Evolutionary conservation across 352 stramenopile genomes (phyloP).

Genomic region (Phytophthora hibernalis): DNA sequence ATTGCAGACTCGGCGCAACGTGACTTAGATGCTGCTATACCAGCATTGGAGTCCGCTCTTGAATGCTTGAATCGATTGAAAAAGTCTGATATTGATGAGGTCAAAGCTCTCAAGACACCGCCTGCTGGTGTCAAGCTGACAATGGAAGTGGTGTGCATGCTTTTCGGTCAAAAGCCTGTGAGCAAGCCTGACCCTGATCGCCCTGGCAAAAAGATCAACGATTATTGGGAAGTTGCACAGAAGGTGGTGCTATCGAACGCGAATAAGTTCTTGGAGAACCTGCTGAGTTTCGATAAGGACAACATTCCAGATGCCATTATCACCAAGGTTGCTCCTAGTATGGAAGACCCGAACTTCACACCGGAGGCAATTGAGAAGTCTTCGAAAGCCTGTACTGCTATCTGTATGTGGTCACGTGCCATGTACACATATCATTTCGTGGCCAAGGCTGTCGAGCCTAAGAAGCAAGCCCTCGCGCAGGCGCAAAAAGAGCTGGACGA

Average conservation of each 20-base stretch:
- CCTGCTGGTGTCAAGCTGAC: conserved; percentile 91
- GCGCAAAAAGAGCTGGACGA: conserved; percentile 89
- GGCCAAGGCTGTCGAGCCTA: conserved; percentile 91
- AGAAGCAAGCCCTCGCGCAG: conserved; percentile 87
- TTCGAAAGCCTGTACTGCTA: conserved; percentile 91
- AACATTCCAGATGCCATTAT: conserved; percentile 93
- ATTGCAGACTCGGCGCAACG: conserved; percentile 91
- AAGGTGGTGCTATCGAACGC: conserved; percentile 93
- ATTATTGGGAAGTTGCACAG: conserved; percentile 92
- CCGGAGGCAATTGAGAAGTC: conserved; percentile 93
- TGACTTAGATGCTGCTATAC: conserved; percentile 89
- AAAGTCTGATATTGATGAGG: conserved; percentile 93
- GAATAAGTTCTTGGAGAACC: conserved; percentile 92
- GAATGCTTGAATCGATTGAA: conserved; percentile 92
- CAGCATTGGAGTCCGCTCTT: conserved; percentile 86
- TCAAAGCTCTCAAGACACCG: conserved; percentile 93
- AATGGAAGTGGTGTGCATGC: conserved; percentile 92
- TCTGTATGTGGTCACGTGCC: conserved; percentile 94
- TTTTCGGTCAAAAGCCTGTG: conserved; percentile 92
- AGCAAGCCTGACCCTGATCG: conserved; percentile 88
- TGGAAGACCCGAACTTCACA: conserved; percentile 92
- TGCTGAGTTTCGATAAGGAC: conserved; percentile 94
- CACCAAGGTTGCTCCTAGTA: conserved; percentile 80
- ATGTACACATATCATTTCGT: conserved; percentile 96
- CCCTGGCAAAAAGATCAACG: conserved; percentile 91